Evolutionary conservation across 2,329 filamentous ascomycete species (phyloP).

Genomic region (Cercospora nicotianae): DNA sequence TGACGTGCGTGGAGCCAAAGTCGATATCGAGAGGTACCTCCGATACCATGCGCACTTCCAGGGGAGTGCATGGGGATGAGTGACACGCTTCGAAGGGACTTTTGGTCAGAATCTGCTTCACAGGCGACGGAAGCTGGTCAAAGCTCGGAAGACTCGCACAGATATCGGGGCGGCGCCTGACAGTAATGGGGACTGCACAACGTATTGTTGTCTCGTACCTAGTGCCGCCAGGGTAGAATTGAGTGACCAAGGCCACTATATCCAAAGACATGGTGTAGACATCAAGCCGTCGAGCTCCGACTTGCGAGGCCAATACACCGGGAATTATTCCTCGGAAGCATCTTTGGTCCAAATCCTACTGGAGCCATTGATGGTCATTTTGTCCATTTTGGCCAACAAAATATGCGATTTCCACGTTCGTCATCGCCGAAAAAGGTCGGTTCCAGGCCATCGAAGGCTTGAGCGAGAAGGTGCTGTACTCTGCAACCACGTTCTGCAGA

Average conservation of each 20-base stretch:
- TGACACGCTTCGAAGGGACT: background rate
- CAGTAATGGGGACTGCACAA: constrained; percentile 28
- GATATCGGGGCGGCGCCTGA: constrained; percentile 27
- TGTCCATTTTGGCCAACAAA: constrained; percentile 21
- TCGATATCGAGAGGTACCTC: background rate
- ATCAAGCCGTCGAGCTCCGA: constrained; percentile 27
- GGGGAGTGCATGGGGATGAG: background rate
- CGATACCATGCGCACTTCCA: constrained; percentile 16
- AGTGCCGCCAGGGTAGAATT: constrained; percentile 24
- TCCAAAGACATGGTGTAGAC: constrained; percentile 31
- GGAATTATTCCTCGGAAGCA: constrained; percentile 28
- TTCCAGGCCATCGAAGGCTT: constrained; percentile 15
- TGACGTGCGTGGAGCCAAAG: constrained; percentile 20
- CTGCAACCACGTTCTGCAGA: constrained; percentile 28
- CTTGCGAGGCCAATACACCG: constrained; percentile 16
- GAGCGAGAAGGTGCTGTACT: constrained; percentile 23
- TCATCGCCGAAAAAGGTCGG: constrained; percentile 15
- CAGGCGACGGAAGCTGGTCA: constrained; percentile 14
- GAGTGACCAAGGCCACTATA: constrained; percentile 22
- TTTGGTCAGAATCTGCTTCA: constrained; percentile 13
- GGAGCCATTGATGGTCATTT: constrained; percentile 21
- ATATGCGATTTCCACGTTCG: constrained; percentile 21
- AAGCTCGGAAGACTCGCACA: constrained; percentile 15
- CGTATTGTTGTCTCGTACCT: constrained; percentile 29
- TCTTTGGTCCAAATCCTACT: constrained; percentile 21